phyloP scores from a whole-genome alignment of 2,329 filamentous ascomycete genomes.

The Dothistroma pini region DNA sequence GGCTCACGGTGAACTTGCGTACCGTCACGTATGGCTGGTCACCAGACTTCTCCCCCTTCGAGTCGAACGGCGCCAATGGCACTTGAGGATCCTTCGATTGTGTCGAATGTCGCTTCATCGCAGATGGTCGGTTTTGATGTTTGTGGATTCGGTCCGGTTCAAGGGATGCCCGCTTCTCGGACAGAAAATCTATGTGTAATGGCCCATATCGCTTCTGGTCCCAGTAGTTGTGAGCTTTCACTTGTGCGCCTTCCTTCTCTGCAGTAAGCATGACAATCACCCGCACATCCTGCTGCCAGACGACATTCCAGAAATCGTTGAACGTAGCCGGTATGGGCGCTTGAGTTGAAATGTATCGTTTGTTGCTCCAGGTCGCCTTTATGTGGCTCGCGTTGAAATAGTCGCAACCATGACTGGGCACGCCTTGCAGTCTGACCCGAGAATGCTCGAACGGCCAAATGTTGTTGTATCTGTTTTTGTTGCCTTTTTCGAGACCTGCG shows the following conservation, averaged over 20 bases:
- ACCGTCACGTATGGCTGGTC: slow-evolving; percentile 75
- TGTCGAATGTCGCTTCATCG: slow-evolving; percentile 37
- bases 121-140: slow-evolving; percentile 36
- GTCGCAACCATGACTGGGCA: slow-evolving; percentile 69
- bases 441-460: slow-evolving; percentile 96
- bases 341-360: slow-evolving; percentile 93
- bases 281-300: slow-evolving; percentile 95
- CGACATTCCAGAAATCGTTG: slow-evolving; percentile 93
- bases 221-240: slow-evolving; percentile 97
- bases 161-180: slow-evolving; percentile 77
- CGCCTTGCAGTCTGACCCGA: slow-evolving; percentile 72
- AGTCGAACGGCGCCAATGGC: slow-evolving; percentile 28
- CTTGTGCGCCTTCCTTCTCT: slow-evolving; percentile 84
- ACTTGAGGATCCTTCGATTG: slow-evolving; percentile 33
- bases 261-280: slow-evolving; percentile 97
- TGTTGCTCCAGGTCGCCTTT: slow-evolving; percentile 74
- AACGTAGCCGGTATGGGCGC: slow-evolving; percentile 91
- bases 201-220: slow-evolving; percentile 71
- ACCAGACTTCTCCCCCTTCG: slow-evolving; percentile 23
- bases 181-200: slow-evolving; percentile 70
- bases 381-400: slow-evolving; percentile 95
- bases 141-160: slow-evolving; percentile 56
- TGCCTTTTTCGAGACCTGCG: slow-evolving; percentile 89
- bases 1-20: slow-evolving; percentile 79
- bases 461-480: slow-evolving; percentile 96